Base-by-base conservation (phyloP, 257 asterid species). In the Mentha longifolia region DNA sequence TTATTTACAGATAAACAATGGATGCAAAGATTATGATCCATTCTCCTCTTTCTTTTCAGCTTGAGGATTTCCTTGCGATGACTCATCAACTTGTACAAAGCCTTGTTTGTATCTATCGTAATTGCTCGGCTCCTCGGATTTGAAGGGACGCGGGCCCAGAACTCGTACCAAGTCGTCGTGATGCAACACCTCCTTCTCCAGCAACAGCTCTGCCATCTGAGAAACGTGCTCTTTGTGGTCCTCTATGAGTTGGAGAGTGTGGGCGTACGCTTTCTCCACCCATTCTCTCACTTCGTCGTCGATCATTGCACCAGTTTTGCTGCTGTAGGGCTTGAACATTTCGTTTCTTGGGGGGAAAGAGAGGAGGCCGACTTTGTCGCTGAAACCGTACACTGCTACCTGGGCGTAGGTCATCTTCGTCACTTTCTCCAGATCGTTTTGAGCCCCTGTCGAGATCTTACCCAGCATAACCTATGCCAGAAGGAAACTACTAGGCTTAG, bases 361-460 rank as follows among this genome's bases (percentile, higher is more conserved):
- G 62, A 88, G 89, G 39, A 81, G 92, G 58, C 97, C 97, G 4
- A 91, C 94, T 75, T 91, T 93, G 43, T 93, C 95, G 61, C 97
- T 91, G 80, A 91, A 93, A 54, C 96, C 97, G 35, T 92, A 88
- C 7, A 88, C 85, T 2, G 96, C 95, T 16, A 90, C 95, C 78
- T 92, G 97, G 63, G 88, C 89, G 31, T 93, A 88, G 4, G 97
- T 89, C 91, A 93, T 87, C 75, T 87, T 87, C 6, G 98, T 89
- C n/a, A 93, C 97, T 71, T 87, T 93, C 82, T 93, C 98, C 83
- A 90, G 79, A 73, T 91, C 97, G 67, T 93, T 87, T 80, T 93
- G 98, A 43, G 97, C 98, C 19, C 97, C 98, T 0, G 97, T 93
- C 30, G 97, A 91, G 65, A 93, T 89, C 85, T 78, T 91, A 58